Evolutionary conservation across 139 green algal species (phyloP).

Genomic region (Closterium sp.): DNA sequence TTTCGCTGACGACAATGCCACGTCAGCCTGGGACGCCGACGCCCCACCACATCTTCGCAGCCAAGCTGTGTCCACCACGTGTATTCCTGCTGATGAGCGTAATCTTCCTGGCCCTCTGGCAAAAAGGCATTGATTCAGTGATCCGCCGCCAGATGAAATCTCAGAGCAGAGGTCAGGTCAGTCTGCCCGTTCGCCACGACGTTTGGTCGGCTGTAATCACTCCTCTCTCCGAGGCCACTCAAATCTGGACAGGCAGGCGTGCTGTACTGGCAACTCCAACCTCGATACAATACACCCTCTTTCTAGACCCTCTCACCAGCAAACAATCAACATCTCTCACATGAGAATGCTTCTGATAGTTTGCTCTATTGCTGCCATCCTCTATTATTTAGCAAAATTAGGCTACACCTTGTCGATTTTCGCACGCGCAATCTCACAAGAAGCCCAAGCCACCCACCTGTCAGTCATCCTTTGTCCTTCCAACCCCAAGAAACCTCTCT

Average conservation of each 20-base stretch:
- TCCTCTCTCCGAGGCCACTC: background rate
- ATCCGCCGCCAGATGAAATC: background rate
- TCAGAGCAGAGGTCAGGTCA: background rate
- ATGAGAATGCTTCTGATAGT: no score
- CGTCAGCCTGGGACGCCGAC: background rate
- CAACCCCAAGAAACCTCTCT: background rate
- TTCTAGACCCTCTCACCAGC: no score
- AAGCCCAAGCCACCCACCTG: no score
- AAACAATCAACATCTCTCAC: no score
- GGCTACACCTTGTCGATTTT: background rate
- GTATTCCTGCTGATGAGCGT: background rate
- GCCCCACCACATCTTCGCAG: background rate
- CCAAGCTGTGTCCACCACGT: background rate
- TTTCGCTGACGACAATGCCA: background rate
- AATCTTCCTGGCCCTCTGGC: background rate
- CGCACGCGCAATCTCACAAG: background rate
- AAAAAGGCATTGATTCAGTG: background rate
- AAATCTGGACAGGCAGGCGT: background rate
- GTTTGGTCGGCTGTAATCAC: background rate
- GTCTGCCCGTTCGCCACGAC: background rate
- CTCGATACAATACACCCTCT: background rate
- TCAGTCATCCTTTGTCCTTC: no score
- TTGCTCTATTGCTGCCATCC: no score
- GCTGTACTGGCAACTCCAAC: background rate
- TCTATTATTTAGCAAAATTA: background rate